These are phyloP conservation scores for Mycena crocata DNA, from an alignment of 768 basidiomycete species.

Conservation along the genomic window DNA sequence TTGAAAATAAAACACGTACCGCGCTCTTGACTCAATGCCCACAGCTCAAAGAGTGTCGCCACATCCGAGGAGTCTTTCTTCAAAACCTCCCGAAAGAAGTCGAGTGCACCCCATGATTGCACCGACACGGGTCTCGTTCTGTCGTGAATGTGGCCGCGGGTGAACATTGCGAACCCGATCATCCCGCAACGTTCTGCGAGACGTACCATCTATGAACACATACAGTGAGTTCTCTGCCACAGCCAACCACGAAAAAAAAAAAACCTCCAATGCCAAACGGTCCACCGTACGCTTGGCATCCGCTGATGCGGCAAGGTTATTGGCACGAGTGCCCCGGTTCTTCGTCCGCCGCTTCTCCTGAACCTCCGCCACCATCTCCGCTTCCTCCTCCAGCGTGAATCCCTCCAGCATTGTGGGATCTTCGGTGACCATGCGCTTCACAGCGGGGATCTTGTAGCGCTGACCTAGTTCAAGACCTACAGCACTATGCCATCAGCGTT, in stretches of 20 bases:
- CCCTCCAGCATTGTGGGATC: not conserved
- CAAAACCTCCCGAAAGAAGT: slow-evolving; percentile 18
- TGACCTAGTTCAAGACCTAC: not conserved
- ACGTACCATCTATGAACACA: not conserved
- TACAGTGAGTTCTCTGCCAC: too few species aligned
- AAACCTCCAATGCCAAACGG: not conserved
- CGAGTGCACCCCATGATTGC: not conserved
- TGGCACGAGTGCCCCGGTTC: not conserved
- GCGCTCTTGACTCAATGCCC: slow-evolving; percentile 18
- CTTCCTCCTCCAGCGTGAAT: not conserved
- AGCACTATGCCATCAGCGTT: too few species aligned
- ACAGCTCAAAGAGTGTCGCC: slow-evolving; percentile 19
- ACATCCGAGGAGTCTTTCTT: slow-evolving; percentile 7
- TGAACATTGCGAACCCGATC: not conserved
- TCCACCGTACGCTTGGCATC: not conserved
- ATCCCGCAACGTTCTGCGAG: not conserved
- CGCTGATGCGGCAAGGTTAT: not conserved
- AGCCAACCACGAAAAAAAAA: not conserved
- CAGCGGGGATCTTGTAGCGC: not conserved
- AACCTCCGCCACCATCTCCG: not conserved
- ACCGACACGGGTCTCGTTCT: not conserved
- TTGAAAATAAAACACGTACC: slow-evolving; percentile 1
- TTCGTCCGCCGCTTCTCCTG: not conserved
- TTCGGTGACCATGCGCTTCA: not conserved
- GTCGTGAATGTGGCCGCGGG: not conserved